Evolutionary conservation across 192 early-diverging fungal species (phyloP).

Genomic region (Rhizophagus clarus): DNA sequence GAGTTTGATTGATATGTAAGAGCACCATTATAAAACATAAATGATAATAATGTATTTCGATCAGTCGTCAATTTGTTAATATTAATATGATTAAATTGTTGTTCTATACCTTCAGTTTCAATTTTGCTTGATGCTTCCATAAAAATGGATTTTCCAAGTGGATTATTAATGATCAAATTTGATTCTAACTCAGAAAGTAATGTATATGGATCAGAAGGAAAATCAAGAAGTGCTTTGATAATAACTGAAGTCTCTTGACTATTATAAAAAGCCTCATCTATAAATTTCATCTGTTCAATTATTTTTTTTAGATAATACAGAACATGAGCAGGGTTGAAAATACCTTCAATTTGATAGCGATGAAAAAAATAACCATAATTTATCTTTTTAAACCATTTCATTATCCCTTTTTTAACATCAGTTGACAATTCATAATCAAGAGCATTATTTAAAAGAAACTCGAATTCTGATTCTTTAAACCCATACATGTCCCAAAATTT

Average conservation of each 20-base stretch:
- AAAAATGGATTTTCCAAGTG: conserved; percentile 16
- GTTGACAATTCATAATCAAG: conserved; percentile 3
- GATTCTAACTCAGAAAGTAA: not conserved
- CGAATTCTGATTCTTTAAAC: conserved; percentile 26
- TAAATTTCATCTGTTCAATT: conserved; percentile 11
- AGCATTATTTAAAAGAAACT: conserved; percentile 20
- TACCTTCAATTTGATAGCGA: conserved; percentile 2
- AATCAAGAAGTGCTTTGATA: conserved; percentile 13
- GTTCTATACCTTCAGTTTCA: conserved; percentile 15
- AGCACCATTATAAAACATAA: conserved; percentile 25
- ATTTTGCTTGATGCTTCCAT: not conserved
- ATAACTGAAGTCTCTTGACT: conserved; percentile 14
- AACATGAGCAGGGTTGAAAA: conserved; percentile 10
- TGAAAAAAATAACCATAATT: conserved; percentile 23
- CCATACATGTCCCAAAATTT: conserved; percentile 29
- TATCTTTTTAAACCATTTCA: conserved; percentile 30
- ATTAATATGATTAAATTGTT: conserved; percentile 1
- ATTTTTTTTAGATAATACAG: conserved; percentile 4
- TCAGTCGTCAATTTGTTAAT: conserved; percentile 14
- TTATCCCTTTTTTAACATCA: conserved; percentile 23
- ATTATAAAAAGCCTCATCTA: not conserved
- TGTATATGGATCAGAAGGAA: conserved; percentile 15
- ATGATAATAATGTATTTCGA: conserved; percentile 21
- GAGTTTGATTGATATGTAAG: conserved; percentile 22
- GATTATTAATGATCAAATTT: not conserved